A percentile compares a stretch with the other conserved stretches of the same genome.
Evolutionary conservation across 2,329 filamentous ascomycete genomes (phyloP).

Genomic region (Ambrosiella cleistominuta): DNA sequence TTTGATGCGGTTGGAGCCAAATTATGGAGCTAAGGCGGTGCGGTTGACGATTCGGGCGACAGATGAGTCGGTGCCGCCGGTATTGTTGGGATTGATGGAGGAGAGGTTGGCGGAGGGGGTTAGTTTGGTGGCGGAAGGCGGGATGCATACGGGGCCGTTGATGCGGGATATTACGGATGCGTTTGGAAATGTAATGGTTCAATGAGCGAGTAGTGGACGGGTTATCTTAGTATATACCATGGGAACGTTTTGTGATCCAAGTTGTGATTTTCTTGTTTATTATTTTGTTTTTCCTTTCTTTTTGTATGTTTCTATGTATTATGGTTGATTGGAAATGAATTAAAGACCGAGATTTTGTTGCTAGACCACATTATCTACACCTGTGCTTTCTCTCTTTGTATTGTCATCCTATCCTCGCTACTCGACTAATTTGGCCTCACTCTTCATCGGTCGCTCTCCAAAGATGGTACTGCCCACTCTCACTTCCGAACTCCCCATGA

Average conservation of each 20-base stretch:
- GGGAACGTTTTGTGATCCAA: background rate
- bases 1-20: constrained; percentile 82
- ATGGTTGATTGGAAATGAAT: background rate
- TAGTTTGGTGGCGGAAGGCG: constrained; percentile 23
- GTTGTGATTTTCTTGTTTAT: background rate
- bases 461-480: constrained; percentile 90
- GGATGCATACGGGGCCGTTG: constrained; percentile 23
- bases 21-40: constrained; percentile 84
- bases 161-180: constrained; percentile 35
- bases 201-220: constrained; percentile 14
- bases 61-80: constrained; percentile 68
- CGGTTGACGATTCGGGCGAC: constrained; percentile 87
- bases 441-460: constrained; percentile 61
- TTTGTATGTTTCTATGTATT: background rate
- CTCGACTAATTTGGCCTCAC: constrained; percentile 52
- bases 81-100: constrained; percentile 75
- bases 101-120: constrained; percentile 49
- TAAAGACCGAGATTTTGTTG: background rate
- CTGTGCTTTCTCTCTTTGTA: background rate
- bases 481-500: constrained; percentile 72
- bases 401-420: constrained; percentile 15
- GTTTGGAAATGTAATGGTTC: constrained; percentile 40
- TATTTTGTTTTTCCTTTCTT: background rate
- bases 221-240: background rate
- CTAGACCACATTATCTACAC: too few species aligned